Conservation (phyloP, 345 rosid genomes). For the Turritis glabra region DNA sequence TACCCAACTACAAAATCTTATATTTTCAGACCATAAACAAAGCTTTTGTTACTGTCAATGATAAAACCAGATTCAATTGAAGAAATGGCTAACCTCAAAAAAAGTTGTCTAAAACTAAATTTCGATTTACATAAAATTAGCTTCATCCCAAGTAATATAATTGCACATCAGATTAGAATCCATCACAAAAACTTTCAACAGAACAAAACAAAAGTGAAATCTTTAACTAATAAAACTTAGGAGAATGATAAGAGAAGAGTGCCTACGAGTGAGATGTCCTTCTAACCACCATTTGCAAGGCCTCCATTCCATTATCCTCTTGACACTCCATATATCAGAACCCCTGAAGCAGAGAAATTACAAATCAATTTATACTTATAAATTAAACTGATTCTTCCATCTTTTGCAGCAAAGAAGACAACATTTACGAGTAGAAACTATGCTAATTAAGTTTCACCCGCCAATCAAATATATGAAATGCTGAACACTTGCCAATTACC, state of each 20-base stretch:
- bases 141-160: neutral
- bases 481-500: neutral
- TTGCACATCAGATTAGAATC: neutral
- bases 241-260: neutral
- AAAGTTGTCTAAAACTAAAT: neutral
- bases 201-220: neutral
- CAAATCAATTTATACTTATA: neutral
- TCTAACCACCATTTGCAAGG: slow-evolving; percentile 97
- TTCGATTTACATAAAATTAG: neutral
- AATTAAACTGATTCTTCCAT: neutral
- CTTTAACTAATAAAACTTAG: neutral
- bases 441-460: neutral
- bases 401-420: neutral
- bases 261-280: slow-evolving; percentile 61
- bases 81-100: neutral
- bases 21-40: neutral
- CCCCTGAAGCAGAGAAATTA: slow-evolving; percentile 40
- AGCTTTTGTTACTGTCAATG: neutral
- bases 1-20: neutral
- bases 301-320: slow-evolving; percentile 79
- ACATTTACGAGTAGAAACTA: neutral
- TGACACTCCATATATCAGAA: slow-evolving; percentile 79
- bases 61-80: neutral
- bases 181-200: neutral
- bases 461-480: neutral